phyloP scores from a whole-genome alignment of 768 basidiomycete species.

The Pleurotus ostreatus region DNA sequence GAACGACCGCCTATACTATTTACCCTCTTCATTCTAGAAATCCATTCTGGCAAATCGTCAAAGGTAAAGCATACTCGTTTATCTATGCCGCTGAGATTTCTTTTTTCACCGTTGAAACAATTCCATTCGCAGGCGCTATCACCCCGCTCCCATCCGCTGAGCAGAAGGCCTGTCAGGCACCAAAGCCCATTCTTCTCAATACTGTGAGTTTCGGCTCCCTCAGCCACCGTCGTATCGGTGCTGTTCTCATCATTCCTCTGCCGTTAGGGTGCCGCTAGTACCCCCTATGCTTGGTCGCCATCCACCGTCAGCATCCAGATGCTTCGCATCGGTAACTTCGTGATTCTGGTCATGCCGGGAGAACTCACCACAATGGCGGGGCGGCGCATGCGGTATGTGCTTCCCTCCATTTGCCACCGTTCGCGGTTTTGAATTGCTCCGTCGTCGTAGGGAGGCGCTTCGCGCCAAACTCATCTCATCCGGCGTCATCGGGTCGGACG shows the following conservation, averaged over 20 bases:
- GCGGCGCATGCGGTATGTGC: slow-evolving; percentile 60
- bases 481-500: slow-evolving; percentile 59
- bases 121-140: slow-evolving; percentile 39
- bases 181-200: slow-evolving; percentile 78
- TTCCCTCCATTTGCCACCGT: too few relatives aligned
- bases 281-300: slow-evolving; percentile 74
- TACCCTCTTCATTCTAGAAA: slow-evolving; percentile 38
- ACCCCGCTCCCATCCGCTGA: slow-evolving; percentile 60
- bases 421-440: too few relatives aligned
- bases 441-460: slow-evolving; percentile 53
- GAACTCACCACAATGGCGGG: slow-evolving; percentile 85
- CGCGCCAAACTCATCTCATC: slow-evolving; percentile 60
- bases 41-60: slow-evolving; percentile 79
- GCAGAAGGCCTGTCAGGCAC: slow-evolving; percentile 67
- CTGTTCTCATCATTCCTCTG: slow-evolving; percentile 10
- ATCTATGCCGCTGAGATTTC: slow-evolving; percentile 5
- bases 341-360: slow-evolving; percentile 70
- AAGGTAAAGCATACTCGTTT: slow-evolving; percentile 32
- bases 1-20: slow-evolving; percentile 10
- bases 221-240: slow-evolving; percentile 10
- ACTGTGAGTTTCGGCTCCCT: slow-evolving; percentile 34
- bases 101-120: slow-evolving; percentile 10
- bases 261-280: slow-evolving; percentile 55
- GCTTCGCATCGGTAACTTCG: slow-evolving; percentile 71
- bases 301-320: slow-evolving; percentile 74